Conservation (phyloP, 2,329 filamentous ascomycete genomes). For the Ophiosphaerella korrae region DNA sequence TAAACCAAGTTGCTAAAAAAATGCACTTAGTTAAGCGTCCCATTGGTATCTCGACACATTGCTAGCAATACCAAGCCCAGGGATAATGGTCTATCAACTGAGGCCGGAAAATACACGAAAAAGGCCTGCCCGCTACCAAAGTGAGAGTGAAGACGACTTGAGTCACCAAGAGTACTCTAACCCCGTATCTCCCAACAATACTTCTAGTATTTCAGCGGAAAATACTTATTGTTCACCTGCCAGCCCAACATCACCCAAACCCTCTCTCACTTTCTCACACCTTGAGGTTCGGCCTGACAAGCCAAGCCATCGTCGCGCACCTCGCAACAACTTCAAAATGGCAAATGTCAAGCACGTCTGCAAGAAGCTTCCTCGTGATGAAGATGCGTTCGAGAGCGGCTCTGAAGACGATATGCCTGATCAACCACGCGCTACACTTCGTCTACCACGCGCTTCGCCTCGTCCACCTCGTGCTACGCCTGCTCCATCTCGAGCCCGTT, state of each 20-base stretch:
- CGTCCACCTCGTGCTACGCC: background rate
- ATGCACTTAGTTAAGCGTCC: background rate
- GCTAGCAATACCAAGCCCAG: background rate
- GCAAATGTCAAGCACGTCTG: slow-evolving; percentile 6
- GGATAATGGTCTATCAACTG: slow-evolving; percentile 5
- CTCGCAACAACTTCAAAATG: slow-evolving; percentile 3
- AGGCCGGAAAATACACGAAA: slow-evolving; percentile 6
- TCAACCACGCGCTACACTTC: no score
- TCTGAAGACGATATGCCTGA: no score
- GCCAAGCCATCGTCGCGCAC: background rate
- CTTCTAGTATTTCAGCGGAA: background rate
- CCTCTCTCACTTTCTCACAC: background rate
- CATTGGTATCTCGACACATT: background rate
- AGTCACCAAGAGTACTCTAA: background rate
- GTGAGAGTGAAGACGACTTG: background rate
- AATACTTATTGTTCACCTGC: no score
- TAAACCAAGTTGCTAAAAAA: no score
- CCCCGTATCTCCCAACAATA: background rate
- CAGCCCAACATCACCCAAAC: no score
- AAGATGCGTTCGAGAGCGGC: no score
- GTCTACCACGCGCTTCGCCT: no score
- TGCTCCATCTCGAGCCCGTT: background rate
- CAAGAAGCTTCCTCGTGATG: background rate
- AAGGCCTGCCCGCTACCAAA: slow-evolving; percentile 1
- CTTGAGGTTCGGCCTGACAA: background rate